These are phyloP conservation scores for Aphanomyces stellatus DNA, from an alignment of 352 stramenopile species.

Conservation along the genomic window DNA sequence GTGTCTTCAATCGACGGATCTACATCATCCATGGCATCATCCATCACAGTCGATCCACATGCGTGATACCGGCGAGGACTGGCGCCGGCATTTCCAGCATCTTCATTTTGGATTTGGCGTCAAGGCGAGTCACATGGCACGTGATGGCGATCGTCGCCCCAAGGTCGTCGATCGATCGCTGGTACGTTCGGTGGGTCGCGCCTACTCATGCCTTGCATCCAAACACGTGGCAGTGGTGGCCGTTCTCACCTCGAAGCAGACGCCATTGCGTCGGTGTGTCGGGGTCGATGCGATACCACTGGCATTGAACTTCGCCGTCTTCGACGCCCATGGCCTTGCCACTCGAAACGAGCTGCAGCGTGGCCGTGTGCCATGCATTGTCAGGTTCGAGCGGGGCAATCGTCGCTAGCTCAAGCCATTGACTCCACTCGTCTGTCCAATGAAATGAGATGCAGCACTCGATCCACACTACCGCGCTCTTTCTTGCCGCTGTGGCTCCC, in stretches of 20 bases:
- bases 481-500: neutral
- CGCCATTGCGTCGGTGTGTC: neutral
- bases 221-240: no score
- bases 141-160: neutral
- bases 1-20: constrained; percentile 11
- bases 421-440: constrained; percentile 2
- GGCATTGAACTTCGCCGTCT: constrained; percentile 5
- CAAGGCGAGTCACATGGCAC: neutral
- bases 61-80: neutral
- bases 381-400: neutral
- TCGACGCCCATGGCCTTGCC: neutral
- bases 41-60: no score
- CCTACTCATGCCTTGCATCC: no score
- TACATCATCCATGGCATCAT: no score
- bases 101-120: neutral
- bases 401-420: neutral
- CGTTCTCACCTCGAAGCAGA: neutral
- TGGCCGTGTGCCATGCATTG: constrained; percentile 4
- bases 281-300: constrained; percentile 1
- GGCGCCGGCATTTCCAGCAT: neutral
- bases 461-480: neutral
- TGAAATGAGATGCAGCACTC: neutral
- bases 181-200: neutral
- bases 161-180: constrained; percentile 10
- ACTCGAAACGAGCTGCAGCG: neutral